A percentile compares a stretch with the other conserved stretches of the same genome.
These are phyloP conservation scores for Cladophialophora bantiana DNA, from an alignment of 2,329 filamentous ascomycete genomes.

Conservation along the genomic window DNA sequence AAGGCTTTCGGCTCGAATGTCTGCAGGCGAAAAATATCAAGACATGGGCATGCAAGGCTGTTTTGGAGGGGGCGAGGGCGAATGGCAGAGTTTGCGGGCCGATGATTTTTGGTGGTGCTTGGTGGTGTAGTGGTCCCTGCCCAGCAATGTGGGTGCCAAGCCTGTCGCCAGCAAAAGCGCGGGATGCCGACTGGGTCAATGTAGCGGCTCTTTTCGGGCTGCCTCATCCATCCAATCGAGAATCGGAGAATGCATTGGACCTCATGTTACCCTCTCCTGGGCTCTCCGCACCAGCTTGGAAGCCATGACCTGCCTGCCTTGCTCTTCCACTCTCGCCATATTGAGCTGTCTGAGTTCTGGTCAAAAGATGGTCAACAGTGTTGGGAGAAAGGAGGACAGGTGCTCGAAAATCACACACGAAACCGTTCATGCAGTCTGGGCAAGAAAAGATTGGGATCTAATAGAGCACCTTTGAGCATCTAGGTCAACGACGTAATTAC, in stretches of 20 bases:
- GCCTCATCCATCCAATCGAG: constrained; percentile 12
- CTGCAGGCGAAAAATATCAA: constrained; percentile 14
- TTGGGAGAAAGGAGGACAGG: neutral
- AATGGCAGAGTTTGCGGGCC: constrained; percentile 1
- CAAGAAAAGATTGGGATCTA: neutral
- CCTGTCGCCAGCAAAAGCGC: constrained; percentile 17
- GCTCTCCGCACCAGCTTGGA: neutral
- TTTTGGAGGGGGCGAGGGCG: neutral
- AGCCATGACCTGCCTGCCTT: constrained; percentile 2
- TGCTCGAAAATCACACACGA: neutral
- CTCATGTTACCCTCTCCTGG: constrained; percentile 14
- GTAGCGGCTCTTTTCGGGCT: neutral
- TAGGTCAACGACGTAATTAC: constrained; percentile 25
- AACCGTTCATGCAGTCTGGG: neutral
- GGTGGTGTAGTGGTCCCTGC: too few relatives aligned
- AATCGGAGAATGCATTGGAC: constrained; percentile 8
- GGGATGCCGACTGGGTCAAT: constrained; percentile 11
- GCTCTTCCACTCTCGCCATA: neutral
- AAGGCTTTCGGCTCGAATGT: constrained; percentile 3
- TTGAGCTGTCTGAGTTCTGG: neutral
- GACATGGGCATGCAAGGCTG: neutral
- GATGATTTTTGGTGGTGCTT: neutral
- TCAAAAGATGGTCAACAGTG: neutral
- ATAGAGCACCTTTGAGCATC: neutral
- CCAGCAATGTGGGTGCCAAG: constrained; percentile 1